Evolutionary conservation across 208 protist genomes (phyloP).

Genomic region (Lotmaria passim): DNA sequence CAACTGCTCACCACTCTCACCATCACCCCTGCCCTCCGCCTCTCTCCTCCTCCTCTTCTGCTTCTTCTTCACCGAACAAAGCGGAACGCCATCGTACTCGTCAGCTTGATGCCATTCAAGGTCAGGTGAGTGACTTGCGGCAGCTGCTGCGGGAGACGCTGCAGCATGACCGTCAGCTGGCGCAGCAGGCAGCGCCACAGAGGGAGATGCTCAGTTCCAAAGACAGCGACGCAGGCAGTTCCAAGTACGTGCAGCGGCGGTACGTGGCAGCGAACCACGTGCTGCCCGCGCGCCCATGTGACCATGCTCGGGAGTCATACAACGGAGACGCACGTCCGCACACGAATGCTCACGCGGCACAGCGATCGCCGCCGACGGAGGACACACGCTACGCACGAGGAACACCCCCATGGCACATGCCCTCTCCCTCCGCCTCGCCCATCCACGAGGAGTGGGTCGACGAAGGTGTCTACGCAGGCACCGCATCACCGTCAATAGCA

Average conservation of each 20-base stretch:
- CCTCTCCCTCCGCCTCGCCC: conserved; percentile 1
- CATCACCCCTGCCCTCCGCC: too few species aligned
- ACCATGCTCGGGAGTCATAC: not conserved
- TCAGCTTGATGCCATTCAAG: conserved; percentile 2
- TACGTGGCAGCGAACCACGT: not conserved
- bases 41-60: not conserved
- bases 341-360: not conserved
- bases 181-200: not conserved
- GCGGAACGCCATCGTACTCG: not conserved
- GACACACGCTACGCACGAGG: conserved; percentile 16
- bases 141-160: conserved; percentile 1
- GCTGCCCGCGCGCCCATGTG: not conserved
- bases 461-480: not conserved
- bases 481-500: not conserved
- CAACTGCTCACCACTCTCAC: not conserved
- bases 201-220: not conserved
- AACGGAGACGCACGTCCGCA: not conserved
- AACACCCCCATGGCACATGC: too few species aligned
- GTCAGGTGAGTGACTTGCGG: conserved; percentile 15
- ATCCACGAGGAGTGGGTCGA: conserved; percentile 6
- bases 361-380: not conserved
- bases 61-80: not conserved
- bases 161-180: conserved; percentile 1
- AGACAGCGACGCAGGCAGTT: conserved; percentile 3
- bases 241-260: conserved; percentile 9